These are phyloP conservation scores for Hysterangium stoloniferum DNA, from an alignment of 768 basidiomycete species.

Conservation along the genomic window DNA sequence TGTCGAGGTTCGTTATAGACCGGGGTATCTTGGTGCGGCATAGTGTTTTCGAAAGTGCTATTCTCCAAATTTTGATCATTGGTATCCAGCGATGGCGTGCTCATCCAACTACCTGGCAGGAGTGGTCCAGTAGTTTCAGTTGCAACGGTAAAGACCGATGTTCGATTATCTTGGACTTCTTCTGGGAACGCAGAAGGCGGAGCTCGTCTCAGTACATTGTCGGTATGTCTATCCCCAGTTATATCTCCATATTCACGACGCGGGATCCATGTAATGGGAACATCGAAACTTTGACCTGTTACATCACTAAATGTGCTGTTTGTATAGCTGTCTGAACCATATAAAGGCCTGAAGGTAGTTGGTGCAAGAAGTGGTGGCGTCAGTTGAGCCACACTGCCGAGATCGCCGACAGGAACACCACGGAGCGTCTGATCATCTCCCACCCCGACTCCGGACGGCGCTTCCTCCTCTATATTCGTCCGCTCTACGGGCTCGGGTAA, in stretches of 20 bases:
- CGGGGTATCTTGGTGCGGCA: neutral
- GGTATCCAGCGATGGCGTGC: neutral
- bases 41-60: neutral
- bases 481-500: slow-evolving; percentile 8
- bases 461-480: slow-evolving; percentile 2
- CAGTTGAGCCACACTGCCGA: slow-evolving; percentile 30
- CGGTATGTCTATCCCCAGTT: neutral
- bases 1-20: neutral
- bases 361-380: slow-evolving; percentile 43
- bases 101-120: slow-evolving; percentile 23
- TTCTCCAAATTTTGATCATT: slow-evolving; percentile 1
- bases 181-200: slow-evolving; percentile 31
- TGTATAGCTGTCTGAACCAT: slow-evolving; percentile 52
- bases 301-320: slow-evolving; percentile 55
- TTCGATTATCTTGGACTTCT: slow-evolving; percentile 1
- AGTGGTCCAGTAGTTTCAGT: neutral
- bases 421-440: slow-evolving; percentile 22
- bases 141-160: neutral
- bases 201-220: neutral
- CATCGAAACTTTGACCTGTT: slow-evolving; percentile 37
- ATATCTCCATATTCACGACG: neutral
- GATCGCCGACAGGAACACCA: slow-evolving; percentile 20
- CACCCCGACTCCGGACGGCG: no score
- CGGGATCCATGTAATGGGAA: slow-evolving; percentile 51
- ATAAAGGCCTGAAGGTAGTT: slow-evolving; percentile 51